Evolutionary conservation across 176 grass and related monocot species (phyloP).

Genomic region (Zizania latifolia): DNA sequence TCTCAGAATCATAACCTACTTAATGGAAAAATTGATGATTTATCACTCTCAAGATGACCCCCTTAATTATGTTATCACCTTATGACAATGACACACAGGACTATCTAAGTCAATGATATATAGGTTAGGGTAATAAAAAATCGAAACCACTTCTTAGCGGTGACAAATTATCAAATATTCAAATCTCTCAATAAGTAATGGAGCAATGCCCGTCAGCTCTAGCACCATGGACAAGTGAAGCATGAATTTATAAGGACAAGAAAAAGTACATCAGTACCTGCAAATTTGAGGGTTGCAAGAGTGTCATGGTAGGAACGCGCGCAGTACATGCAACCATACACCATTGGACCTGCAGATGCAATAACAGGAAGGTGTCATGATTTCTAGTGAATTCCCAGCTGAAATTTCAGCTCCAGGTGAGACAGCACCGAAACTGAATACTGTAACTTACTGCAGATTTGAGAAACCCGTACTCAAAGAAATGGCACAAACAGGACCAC

Average conservation of each 20-base stretch:
- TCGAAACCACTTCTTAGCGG: no score
- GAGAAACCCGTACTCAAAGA: not conserved
- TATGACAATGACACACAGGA: no score
- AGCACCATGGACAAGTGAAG: not conserved
- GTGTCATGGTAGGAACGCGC: constrained; percentile 65
- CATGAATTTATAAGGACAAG: not conserved
- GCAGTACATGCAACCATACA: constrained; percentile 92
- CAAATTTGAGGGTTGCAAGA: constrained; percentile 73
- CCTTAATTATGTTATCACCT: no score
- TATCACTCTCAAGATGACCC: no score
- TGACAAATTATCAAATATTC: no score
- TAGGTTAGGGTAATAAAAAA: no score
- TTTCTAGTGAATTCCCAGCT: not conserved
- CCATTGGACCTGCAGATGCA: constrained; percentile 65
- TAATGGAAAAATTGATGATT: no score
- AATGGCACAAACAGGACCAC: not conserved
- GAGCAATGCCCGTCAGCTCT: not conserved
- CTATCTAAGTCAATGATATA: no score
- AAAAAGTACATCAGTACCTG: constrained; percentile 38
- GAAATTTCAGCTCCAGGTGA: not conserved
- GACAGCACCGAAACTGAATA: no score
- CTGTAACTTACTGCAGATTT: not conserved
- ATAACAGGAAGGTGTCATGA: not conserved
- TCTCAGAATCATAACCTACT: not conserved
- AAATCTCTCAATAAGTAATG: no score